Base-by-base conservation (phyloP, 805 yeast species). In the Kluyveromyces wickerhamii region DNA sequence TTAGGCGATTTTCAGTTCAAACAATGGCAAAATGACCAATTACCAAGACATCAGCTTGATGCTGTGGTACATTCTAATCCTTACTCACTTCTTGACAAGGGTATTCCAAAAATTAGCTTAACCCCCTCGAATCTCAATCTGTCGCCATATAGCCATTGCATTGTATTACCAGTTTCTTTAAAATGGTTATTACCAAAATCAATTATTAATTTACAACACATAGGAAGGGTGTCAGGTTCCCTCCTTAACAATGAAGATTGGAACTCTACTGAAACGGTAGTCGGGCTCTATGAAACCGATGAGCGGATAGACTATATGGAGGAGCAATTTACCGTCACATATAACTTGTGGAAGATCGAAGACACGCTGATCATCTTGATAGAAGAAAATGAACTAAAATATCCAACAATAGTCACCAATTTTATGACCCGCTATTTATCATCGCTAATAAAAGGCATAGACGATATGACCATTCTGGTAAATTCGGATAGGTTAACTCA, bases 1-100 rank as follows among this genome's bases (percentile, higher is more conserved):
- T n/a, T n/a, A n/a, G n/a, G n/a, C n/a, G n/a, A n/a, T n/a, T 17
- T 14, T 3, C 33, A 65, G 70, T 66, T 72, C 35, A 72, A 72
- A 66, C 77, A 72, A 41, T 65, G 72, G 67, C 54, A 56, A 36
- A 71, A 67, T 12, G 43, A 48, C n/a, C 62, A 57, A 25, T 57
- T 61, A 17, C 73, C 76, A 21, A 66, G 77, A 42, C 77, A 71
- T 51, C 54, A 62, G 13, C 42, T 72, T 26, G 70, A 65, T 37
- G 42, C 48, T 3, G 26, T 30, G 3, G 26, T 22, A 10, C 33
- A 30, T 15, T 30, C 33, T 2, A 26, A 30, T 15, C 33, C 33
- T 7, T 13, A 21, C 15, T 30, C 33, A 9, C 19, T 30, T 4
- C 26, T 6, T 6, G 19, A 21, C 19, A 15, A 13, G 8, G n/a